Base-by-base conservation (phyloP, 805 yeast species). In the Ogataea nitratoaversa region DNA sequence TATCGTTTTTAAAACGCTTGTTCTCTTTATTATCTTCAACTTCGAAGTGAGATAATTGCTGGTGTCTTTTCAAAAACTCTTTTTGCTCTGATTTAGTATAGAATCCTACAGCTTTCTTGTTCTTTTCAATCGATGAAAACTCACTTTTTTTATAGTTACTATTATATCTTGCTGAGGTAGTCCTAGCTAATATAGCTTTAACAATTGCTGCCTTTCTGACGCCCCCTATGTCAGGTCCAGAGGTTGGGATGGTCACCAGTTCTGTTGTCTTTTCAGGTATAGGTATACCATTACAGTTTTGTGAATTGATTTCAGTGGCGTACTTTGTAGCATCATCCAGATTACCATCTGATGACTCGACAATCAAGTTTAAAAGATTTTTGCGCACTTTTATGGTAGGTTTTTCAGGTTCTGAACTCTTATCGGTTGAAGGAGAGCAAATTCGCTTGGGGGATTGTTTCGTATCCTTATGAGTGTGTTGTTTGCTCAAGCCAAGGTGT, bases 281-380 rank as follows among this genome's bases (percentile, higher is more conserved):
- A 11, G 81, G 79, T 35, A 81, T 73, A 8, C 82, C 84, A 44
- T 72, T 75, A 42, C 82, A 70, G 50, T 78, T 79, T 28, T 74
- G 68, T 0, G 85, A 71, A 54, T 81, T 81, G 41, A 81, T 66
- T 54, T 80, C 85, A 1, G 87, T 81, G 2, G 84, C 88, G 58
- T 75, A 80, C 48, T 71, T 74, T 3, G 86, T 80, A 8, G 86
- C 85, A 51, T 81, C 86, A 47, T 70, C 72, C 13, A 78, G 52
- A 41, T 65, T 65, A 0, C 85, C 84, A 29, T 80, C 77, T 53
- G 78, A 73, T 5, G 84, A 71, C 47, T 79, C 82, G 23, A 81
- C 84, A 33, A 79, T 60, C 49, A 71, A 68, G 34, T 77, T 77
- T 24, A 67, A 41, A n/a, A 58, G 40, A 38, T 57, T 55, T 34